Evolutionary conservation across 352 stramenopile species (phyloP).

Genomic region (Globisporangium solare): DNA sequence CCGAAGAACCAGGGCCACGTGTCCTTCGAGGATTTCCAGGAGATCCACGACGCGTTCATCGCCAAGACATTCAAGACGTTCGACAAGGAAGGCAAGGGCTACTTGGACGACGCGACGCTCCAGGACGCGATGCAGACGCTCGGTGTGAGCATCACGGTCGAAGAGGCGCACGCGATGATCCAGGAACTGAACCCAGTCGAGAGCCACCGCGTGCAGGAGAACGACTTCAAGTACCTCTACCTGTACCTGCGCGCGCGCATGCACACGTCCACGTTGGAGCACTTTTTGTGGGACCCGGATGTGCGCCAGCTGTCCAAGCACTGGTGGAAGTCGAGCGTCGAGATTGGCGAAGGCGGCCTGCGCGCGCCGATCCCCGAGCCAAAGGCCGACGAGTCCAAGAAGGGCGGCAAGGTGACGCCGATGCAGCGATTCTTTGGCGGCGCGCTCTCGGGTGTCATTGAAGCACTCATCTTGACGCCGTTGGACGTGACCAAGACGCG

Average conservation of each 20-base stretch:
- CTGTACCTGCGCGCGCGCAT: conserved; percentile 77
- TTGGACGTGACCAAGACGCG: conserved; percentile 88
- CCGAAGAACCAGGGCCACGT: conserved; percentile 63
- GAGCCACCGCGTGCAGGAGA: conserved; percentile 58
- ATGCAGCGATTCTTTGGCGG: conserved; percentile 77
- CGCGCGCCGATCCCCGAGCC: conserved; percentile 46
- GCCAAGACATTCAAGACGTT: conserved; percentile 66
- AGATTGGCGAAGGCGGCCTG: conserved; percentile 68
- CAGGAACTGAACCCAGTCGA: conserved; percentile 62
- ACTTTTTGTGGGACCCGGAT: conserved; percentile 75
- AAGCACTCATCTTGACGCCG: conserved; percentile 81
- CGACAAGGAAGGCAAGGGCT: conserved; percentile 63
- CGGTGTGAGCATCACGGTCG: conserved; percentile 61
- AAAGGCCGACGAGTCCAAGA: conserved; percentile 10
- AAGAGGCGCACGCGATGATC: conserved; percentile 79
- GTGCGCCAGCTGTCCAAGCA: conserved; percentile 84
- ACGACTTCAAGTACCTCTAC: conserved; percentile 83
- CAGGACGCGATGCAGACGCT: conserved; percentile 62
- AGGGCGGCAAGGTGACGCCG: conserved; percentile 65
- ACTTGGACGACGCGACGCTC: conserved; percentile 57
- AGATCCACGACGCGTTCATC: conserved; percentile 77
- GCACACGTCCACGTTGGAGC: conserved; percentile 60
- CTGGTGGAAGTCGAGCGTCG: conserved; percentile 84
- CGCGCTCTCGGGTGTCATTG: conserved; percentile 80
- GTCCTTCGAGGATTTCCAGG: conserved; percentile 70